Base-by-base conservation (phyloP, 2,329 filamentous ascomycete genomes). In the Ascochyta viciae-villosae region DNA sequence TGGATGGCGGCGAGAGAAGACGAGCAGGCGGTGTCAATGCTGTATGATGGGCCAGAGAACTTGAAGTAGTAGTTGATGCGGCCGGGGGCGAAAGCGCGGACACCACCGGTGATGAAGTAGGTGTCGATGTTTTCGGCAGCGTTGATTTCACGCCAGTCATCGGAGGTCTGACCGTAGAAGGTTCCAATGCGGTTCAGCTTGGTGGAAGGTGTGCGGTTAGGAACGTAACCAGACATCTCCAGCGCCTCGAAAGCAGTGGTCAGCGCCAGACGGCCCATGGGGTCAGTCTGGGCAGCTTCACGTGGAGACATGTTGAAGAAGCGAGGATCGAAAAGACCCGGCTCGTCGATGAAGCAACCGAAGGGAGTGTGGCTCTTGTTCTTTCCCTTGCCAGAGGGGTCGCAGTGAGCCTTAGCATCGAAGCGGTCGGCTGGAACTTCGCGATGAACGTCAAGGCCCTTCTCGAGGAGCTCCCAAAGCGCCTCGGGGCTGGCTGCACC, bases 231-330 rank as follows among this genome's bases (percentile, higher is more conserved):
- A 29, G 88, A 87, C 86, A 90, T 90, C 73, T 95, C 91, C 43
- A 95, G 81, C 0, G 91, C 90, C 70, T 94, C 90, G 65, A 92
- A 94, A 0, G 89, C 89, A 3, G 90, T 92, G 8, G 88, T 85
- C 22, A 95, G 78, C 3, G 89, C 88, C 63, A 93, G 81, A 65
- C 91, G 84, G 72, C 92, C 90, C 84, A 91, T 91, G 0, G 91
- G 91, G 71, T 94, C 90, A 1, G 89, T 92, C 70, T 92, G 89
- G 47, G 86, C 85, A 26, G 91, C 91, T 76, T 94, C 90, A 64
- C 89, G 85, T 6, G 90, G 89, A 33, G 89, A 92, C 87, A 94
- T 92, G 76, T 92, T 92, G 83, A 94, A 94, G 77, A 94, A 93
- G 1, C 88, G 82, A n/a, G 89, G 87, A 66, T 94, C 90, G 68